Conservation (phyloP, 257 asterid genomes). For the Penstemon barbatus region DNA sequence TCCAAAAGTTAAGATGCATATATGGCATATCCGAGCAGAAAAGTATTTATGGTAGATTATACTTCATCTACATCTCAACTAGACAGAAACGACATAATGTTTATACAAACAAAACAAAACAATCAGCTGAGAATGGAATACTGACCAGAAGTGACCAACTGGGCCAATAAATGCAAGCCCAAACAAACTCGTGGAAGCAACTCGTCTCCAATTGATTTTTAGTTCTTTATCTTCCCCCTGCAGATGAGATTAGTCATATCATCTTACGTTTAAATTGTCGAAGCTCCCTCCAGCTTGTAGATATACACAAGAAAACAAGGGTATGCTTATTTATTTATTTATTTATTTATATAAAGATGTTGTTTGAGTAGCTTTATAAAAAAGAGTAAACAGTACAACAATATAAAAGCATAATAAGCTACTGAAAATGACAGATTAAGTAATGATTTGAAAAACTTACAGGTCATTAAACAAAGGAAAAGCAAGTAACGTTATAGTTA, state of each 20-base stretch:
- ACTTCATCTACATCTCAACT: constrained; percentile 15
- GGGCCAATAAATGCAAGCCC: constrained; percentile 94
- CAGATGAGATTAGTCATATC: constrained; percentile 8
- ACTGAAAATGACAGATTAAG: neutral
- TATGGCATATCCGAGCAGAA: neutral
- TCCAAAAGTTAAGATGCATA: neutral
- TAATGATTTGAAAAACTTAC: neutral
- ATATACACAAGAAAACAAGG: no score
- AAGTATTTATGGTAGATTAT: neutral
- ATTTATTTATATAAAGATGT: no score
- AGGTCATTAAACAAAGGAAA: neutral
- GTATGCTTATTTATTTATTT: no score
- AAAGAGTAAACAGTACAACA: neutral
- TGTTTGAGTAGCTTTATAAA: no score
- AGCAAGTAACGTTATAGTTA: neutral
- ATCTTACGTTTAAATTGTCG: no score
- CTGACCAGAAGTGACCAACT: constrained; percentile 88
- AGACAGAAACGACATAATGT: neutral
- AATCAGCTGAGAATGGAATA: constrained; percentile 24
- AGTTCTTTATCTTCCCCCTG: constrained; percentile 61
- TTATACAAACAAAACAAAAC: neutral
- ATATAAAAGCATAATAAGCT: neutral
- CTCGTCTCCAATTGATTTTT: constrained; percentile 83
- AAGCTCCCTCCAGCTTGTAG: no score
- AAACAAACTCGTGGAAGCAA: constrained; percentile 75